Evolutionary conservation across 371 early-diverging fungal species (phyloP).

Genomic region (Mortierella sp.): DNA sequence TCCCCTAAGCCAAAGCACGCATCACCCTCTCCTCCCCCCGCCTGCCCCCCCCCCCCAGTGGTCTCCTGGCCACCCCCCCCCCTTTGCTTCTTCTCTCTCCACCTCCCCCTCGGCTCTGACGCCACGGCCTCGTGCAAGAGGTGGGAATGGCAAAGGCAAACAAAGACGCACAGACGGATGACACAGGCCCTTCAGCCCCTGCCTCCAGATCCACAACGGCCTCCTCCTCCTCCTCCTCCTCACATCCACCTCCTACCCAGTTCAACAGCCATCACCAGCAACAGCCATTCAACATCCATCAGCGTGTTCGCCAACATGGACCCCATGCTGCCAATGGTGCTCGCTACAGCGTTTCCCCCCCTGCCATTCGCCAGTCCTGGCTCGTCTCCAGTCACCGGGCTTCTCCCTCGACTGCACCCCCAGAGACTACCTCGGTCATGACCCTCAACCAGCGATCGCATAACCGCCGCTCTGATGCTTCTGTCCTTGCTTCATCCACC

Average conservation of each 20-base stretch:
- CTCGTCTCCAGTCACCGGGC: conserved; percentile 44
- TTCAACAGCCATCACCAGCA: conserved; percentile 20
- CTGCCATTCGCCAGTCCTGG: conserved; percentile 52
- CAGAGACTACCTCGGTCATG: conserved; percentile 47
- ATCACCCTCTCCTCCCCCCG: neutral
- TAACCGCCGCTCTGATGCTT: conserved; percentile 17
- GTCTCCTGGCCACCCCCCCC: neutral
- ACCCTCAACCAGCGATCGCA: conserved; percentile 40
- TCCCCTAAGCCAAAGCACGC: neutral
- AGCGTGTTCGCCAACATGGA: conserved; percentile 24
- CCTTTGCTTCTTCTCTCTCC: neutral
- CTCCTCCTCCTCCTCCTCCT: conserved; percentile 5
- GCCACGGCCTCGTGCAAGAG: conserved; percentile 2
- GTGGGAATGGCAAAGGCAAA: conserved; percentile 24
- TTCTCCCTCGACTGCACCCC: conserved; percentile 37
- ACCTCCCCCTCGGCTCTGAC: neutral
- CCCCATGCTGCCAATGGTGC: conserved; percentile 1
- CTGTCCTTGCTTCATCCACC: neutral
- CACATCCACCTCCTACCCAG: conserved; percentile 29
- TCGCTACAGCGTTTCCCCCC: conserved; percentile 23
- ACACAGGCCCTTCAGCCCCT: neutral
- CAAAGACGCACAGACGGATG: conserved; percentile 43
- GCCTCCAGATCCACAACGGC: conserved; percentile 2
- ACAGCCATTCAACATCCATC: conserved; percentile 29
- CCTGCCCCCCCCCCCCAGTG: neutral